Evolutionary conservation across 1,284 basidiomycete genomes (phyloP).

Genomic region (Vanrija pseudolonga): DNA sequence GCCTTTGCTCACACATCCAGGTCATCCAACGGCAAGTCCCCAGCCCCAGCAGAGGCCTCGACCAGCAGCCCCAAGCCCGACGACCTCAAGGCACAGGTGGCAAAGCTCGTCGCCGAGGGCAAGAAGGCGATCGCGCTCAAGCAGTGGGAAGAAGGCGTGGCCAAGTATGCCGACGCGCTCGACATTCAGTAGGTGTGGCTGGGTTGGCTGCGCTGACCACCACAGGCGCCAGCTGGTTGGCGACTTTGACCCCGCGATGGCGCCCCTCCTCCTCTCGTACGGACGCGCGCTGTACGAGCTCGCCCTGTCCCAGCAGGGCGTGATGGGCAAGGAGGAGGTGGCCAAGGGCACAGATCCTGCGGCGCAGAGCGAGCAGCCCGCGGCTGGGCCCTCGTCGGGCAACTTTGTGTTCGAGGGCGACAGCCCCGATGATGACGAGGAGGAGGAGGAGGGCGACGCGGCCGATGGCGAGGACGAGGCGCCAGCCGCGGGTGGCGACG

Average conservation of each 20-base stretch:
- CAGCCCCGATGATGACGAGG: slow-evolving; percentile 29
- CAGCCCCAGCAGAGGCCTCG: neutral
- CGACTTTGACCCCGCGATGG: slow-evolving; percentile 70
- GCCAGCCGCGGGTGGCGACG: slow-evolving; percentile 16
- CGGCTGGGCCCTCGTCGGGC: neutral
- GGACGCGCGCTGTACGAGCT: slow-evolving; percentile 84
- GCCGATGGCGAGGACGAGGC: slow-evolving; percentile 14
- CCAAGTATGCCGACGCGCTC: slow-evolving; percentile 76
- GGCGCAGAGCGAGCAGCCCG: slow-evolving; percentile 7
- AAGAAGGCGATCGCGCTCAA: slow-evolving; percentile 70
- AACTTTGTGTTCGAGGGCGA: slow-evolving; percentile 41
- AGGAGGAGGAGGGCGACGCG: slow-evolving; percentile 23
- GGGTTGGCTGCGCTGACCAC: slow-evolving; percentile 30
- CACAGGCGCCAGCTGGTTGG: slow-evolving; percentile 65
- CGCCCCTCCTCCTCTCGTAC: slow-evolving; percentile 78
- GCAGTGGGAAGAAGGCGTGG: slow-evolving; percentile 80
- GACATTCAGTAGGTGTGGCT: slow-evolving; percentile 65
- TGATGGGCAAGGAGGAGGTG: slow-evolving; percentile 70
- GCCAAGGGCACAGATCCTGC: slow-evolving; percentile 56
- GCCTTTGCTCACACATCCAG: neutral
- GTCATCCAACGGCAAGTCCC: too few species aligned
- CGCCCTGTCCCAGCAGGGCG: slow-evolving; percentile 71
- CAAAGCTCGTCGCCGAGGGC: slow-evolving; percentile 42
- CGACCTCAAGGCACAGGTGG: slow-evolving; percentile 21
- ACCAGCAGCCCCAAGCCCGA: neutral